Evolutionary conservation across 148 eudicot species (phyloP), one percentile per base, ranked within the genome.

Genomic region (Euryodendron excelsum): DNA sequence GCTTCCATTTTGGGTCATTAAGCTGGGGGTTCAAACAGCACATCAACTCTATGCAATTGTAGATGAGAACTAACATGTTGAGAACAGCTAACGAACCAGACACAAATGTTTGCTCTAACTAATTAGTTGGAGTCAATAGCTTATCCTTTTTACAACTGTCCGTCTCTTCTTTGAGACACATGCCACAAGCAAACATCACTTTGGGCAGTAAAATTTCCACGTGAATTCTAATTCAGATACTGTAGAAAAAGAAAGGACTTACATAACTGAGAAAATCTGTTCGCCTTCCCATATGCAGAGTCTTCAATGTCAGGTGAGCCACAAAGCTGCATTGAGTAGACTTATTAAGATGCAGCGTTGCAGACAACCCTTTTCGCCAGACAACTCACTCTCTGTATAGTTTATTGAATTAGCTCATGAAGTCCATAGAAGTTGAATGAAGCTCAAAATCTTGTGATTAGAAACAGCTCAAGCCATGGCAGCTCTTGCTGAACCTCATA

Each of bases 261-360:
- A 85, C 98, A 88, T 84, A 52, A 63, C 63, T 50, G 79, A 75
- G 91, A 79, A 74, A 74, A 33, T 58, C 63, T 61, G 62, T 81
- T 78, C 37, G 79, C 48, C 66, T 84, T 94, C 52, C 83, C 84
- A 78, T 80, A 91, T 45, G 87, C 77, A 62, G 90, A 92, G 82
- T 94, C 98, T 87, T 94, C 98, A 78, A 94, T 94, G 77, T 94
- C 97, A 74, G 93, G 98, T 48, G 84, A 71, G 61, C 79, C 72
- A 67, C 75, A 70, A 69, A 64, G 77, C 90, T 87, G 90, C 84
- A 63, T 72, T 73, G 37, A 17, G 39, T 28, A 34, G 44, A 56
- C 66, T 56, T 48, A 33, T 64, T 80, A 64, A n/a, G 9, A 37
- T 8, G 56, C 20, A 36, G 23, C n/a, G n/a, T n/a, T n/a, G n/a